Evolutionary conservation across 2,329 filamentous ascomycete species (phyloP).

Genomic region (Zymoseptoria brevis): DNA sequence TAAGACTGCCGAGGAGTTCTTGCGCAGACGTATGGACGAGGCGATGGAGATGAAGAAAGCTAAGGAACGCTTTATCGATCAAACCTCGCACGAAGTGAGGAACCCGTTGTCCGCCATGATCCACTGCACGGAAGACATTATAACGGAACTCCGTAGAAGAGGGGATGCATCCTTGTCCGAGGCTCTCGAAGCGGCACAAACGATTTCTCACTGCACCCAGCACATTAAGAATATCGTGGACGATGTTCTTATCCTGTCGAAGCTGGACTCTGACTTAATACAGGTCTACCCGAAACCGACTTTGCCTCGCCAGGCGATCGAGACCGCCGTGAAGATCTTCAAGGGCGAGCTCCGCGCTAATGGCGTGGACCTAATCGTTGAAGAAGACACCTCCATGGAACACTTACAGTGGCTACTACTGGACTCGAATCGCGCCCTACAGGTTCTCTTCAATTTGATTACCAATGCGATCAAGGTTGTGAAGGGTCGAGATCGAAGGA

Average conservation of each 20-base stretch:
- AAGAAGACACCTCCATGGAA: conserved; percentile 6
- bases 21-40: conserved; percentile 32
- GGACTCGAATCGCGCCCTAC: conserved; percentile 26
- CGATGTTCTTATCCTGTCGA: conserved; percentile 40
- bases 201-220: conserved; percentile 24
- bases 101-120: conserved; percentile 38
- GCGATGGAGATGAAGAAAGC: conserved; percentile 31
- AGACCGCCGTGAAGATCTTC: conserved; percentile 34
- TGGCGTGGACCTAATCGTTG: conserved; percentile 20
- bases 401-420: conserved; percentile 19
- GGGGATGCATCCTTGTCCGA: conserved; percentile 6
- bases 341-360: conserved; percentile 31
- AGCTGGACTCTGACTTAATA: conserved; percentile 25
- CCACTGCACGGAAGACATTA: conserved; percentile 37
- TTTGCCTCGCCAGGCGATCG: conserved; percentile 27
- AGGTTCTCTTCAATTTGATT: conserved; percentile 34
- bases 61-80: conserved; percentile 27
- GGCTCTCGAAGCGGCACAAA: conserved; percentile 22
- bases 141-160: conserved; percentile 7
- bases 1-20: conserved; percentile 37
- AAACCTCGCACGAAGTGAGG: conserved; percentile 35
- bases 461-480: conserved; percentile 42
- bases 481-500: conserved; percentile 26
- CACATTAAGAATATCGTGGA: conserved; percentile 36
- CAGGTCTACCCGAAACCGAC: conserved; percentile 32